A percentile compares a stretch with the other conserved stretches of the same genome.
Evolutionary conservation across 169 alveolate genomes (phyloP).

Genomic region (Plasmodium yoelii): DNA sequence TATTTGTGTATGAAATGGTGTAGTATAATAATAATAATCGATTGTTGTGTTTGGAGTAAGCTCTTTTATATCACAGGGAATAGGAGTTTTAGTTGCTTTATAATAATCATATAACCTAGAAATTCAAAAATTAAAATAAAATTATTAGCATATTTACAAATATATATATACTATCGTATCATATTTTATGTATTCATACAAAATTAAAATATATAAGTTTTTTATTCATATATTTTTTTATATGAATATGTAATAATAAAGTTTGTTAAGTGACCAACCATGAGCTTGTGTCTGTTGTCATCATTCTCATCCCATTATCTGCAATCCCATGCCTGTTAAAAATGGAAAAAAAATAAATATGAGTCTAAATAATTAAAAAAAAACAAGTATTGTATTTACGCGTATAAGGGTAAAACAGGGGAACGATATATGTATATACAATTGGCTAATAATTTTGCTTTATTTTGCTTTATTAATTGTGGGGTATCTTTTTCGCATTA

Average conservation of each 20-base stretch:
- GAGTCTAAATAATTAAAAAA: background rate
- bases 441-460: too few species aligned
- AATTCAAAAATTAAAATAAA: background rate
- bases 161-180: background rate
- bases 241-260: background rate
- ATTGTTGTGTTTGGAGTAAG: slow-evolving; percentile 76
- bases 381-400: background rate
- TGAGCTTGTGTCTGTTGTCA: slow-evolving; percentile 79
- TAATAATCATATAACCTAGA: slow-evolving; percentile 80
- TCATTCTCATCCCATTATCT: slow-evolving; percentile 81
- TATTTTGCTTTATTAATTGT: slow-evolving; percentile 3
- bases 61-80: slow-evolving; percentile 48
- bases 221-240: background rate
- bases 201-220: background rate
- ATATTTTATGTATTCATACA: background rate
- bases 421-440: too few species aligned
- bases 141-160: too few species aligned
- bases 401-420: slow-evolving; percentile 1
- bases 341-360: background rate
- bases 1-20: slow-evolving; percentile 80
- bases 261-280: slow-evolving; percentile 70
- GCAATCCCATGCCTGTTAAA: slow-evolving; percentile 79
- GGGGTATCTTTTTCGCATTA: slow-evolving; percentile 12
- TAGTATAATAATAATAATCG: slow-evolving; percentile 79
- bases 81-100: slow-evolving; percentile 74